Conservation (phyloP, 306 rosid species). For the Acacia crassicarpa region DNA sequence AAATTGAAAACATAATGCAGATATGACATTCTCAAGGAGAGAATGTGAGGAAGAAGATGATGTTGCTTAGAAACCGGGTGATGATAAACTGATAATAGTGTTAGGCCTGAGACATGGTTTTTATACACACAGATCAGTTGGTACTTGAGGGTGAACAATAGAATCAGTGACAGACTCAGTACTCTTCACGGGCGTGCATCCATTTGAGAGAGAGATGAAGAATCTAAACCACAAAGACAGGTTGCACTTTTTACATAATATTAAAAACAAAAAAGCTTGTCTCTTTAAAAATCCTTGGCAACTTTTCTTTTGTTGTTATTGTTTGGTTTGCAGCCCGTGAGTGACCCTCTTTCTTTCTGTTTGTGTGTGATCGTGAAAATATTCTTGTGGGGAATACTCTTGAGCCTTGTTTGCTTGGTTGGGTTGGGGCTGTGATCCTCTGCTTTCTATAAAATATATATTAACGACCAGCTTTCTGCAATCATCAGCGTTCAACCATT, state of each 20-base stretch:
- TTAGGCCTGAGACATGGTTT: conserved; percentile 16
- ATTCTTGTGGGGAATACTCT: conserved; percentile 34
- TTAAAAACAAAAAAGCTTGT: conserved; percentile 27
- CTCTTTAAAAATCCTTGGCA: conserved; percentile 15
- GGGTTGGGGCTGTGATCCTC: not conserved
- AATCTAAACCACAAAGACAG: conserved; percentile 48
- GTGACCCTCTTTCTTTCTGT: conserved; percentile 42
- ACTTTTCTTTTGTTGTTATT: conserved; percentile 40
- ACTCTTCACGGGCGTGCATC: conserved; percentile 71
- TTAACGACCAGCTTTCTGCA: conserved; percentile 4
- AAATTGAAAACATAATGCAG: conserved; percentile 30
- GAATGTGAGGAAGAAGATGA: conserved; percentile 7
- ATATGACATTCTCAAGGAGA: conserved; percentile 52
- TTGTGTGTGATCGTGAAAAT: conserved; percentile 49
- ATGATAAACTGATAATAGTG: not conserved
- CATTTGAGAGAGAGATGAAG: conserved; percentile 31
- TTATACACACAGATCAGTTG: conserved; percentile 27
- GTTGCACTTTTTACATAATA: conserved; percentile 45
- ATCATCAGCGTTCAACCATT: conserved; percentile 27
- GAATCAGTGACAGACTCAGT: conserved; percentile 36
- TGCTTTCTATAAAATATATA: not conserved
- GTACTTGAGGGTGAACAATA: conserved; percentile 30
- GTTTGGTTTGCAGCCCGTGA: conserved; percentile 73
- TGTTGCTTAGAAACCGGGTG: conserved; percentile 23
- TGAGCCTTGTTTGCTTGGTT: not conserved